phyloP scores from a whole-genome alignment of 2,329 filamentous ascomycete genomes.

The Botryotinia convoluta region DNA sequence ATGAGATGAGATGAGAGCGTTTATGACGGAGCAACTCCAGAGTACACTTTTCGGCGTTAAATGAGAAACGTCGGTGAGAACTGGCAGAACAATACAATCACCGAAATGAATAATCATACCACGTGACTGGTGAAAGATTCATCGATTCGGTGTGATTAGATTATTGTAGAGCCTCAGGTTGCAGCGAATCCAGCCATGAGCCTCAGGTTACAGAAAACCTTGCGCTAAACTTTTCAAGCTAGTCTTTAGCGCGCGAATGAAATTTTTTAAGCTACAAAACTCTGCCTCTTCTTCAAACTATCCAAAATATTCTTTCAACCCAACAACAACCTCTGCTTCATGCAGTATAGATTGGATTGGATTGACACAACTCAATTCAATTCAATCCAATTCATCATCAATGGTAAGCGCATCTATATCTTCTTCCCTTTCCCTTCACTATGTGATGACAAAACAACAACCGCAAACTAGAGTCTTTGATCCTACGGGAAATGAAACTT shows the following conservation, averaged over 20 bases:
- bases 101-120: neutral
- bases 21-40: neutral
- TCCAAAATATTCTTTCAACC: conserved; percentile 16
- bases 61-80: neutral
- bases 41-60: conserved; percentile 1
- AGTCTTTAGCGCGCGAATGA: conserved; percentile 14
- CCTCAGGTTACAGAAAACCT: neutral
- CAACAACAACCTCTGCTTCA: conserved; percentile 25
- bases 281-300: neutral
- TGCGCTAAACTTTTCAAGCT: neutral
- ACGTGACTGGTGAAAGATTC: neutral
- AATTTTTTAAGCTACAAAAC: conserved; percentile 19
- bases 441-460: conserved; percentile 78
- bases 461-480: conserved; percentile 99
- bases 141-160: neutral
- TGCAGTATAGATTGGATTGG: conserved; percentile 21
- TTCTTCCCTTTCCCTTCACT: conserved; percentile 37
- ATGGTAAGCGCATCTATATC: conserved; percentile 29
- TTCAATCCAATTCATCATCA: neutral
- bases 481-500: conserved; percentile 78
- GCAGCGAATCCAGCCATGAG: accelerated
- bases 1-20: conserved; percentile 14
- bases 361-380: neutral
- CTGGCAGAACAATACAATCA: neutral
- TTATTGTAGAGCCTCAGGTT: too few relatives aligned